A percentile compares a stretch with the other conserved stretches of the same genome.
Evolutionary conservation across 352 stramenopile genomes (phyloP).

Genomic region (Phytophthora hybrid): DNA sequence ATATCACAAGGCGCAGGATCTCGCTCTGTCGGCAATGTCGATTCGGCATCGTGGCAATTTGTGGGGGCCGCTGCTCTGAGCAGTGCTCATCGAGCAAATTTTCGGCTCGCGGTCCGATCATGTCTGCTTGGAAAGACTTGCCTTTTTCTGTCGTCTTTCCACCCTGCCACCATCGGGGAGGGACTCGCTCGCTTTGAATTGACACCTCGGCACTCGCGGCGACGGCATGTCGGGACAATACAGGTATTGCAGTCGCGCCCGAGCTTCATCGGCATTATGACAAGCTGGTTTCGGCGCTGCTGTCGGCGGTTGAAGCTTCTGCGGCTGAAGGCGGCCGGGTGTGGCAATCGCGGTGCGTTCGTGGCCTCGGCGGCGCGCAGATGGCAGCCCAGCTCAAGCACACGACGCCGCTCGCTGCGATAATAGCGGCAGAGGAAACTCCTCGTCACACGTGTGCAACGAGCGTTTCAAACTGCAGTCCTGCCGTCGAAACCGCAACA

Average conservation of each 20-base stretch:
- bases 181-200: background rate
- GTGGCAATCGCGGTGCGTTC: conserved; percentile 4
- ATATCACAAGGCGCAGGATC: background rate
- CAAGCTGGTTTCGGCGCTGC: conserved; percentile 1
- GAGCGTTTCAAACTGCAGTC: conserved; percentile 30
- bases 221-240: background rate
- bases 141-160: conserved; percentile 35
- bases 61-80: background rate
- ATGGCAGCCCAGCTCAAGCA: background rate
- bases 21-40: background rate
- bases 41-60: no score
- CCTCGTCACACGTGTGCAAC: conserved; percentile 19
- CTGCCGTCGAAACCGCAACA: conserved; percentile 8
- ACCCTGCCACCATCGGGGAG: background rate
- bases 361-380: conserved; percentile 10
- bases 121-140: conserved; percentile 14
- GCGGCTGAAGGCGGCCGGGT: background rate
- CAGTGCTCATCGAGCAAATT: conserved; percentile 3
- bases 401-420: background rate
- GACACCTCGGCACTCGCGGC: background rate
- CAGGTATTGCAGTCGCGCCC: no score
- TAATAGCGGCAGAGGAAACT: conserved; percentile 12
- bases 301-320: background rate
- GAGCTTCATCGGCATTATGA: background rate
- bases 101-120: background rate